Conservation (phyloP, 805 yeast species). For the Yarrowia alimentaria region DNA sequence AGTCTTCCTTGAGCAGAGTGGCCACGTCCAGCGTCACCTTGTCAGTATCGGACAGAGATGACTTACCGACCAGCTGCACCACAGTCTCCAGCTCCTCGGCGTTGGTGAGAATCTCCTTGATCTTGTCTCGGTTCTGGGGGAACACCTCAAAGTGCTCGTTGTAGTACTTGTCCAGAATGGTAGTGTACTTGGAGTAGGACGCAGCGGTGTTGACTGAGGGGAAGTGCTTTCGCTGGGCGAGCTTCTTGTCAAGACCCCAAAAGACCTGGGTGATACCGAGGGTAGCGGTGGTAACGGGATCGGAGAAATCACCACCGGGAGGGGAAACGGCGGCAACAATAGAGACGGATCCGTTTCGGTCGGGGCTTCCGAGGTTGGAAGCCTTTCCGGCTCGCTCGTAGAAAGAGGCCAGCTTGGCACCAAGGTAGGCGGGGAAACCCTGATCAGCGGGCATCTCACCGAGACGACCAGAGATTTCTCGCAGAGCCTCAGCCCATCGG, state of each 20-base stretch:
- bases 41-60: constrained; percentile 94
- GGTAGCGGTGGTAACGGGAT: constrained; percentile 98
- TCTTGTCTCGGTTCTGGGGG: constrained; percentile 83
- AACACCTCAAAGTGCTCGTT: constrained; percentile 85
- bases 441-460: constrained; percentile 99
- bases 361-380: constrained; percentile 91
- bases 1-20: constrained; percentile 89
- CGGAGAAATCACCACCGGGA: constrained; percentile 99
- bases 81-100: constrained; percentile 99
- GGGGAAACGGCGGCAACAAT: constrained; percentile 99
- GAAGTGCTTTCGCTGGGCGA: constrained; percentile 99
- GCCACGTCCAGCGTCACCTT: constrained; percentile 95
- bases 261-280: constrained; percentile 99
- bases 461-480: constrained; percentile 99
- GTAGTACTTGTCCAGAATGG: constrained; percentile 79
- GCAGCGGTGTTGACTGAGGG: constrained; percentile 96
- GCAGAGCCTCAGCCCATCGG: constrained; percentile 99
- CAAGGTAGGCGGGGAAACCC: constrained; percentile 99
- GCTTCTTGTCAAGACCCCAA: constrained; percentile 99
- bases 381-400: constrained; percentile 99
- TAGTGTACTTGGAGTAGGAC: constrained; percentile 95
- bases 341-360: constrained; percentile 96
- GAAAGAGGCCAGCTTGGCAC: constrained; percentile 98
- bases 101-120: constrained; percentile 89
- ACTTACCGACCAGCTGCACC: constrained; percentile 98